These are phyloP conservation scores for Aspergillus puulaauensis DNA, from an alignment of 2,329 filamentous ascomycete species.

Conservation along the genomic window DNA sequence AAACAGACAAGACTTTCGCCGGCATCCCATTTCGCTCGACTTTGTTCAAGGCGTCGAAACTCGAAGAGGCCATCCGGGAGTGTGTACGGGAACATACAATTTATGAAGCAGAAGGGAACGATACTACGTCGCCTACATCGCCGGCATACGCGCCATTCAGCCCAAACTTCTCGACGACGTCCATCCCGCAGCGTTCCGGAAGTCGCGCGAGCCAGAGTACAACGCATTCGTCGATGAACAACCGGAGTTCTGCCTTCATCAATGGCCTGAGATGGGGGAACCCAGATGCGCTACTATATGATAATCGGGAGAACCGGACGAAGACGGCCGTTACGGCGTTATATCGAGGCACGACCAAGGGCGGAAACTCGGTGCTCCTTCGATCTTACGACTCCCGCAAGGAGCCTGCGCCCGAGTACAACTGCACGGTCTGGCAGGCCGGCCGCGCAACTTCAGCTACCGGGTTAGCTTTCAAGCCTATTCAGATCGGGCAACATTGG, in stretches of 20 bases:
- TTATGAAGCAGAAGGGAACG: slow-evolving; percentile 79
- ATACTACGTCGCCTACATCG: slow-evolving; percentile 52
- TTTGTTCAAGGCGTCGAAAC: slow-evolving; percentile 91
- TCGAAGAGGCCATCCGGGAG: slow-evolving; percentile 90
- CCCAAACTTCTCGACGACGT: slow-evolving; percentile 28
- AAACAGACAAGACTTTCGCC: slow-evolving; percentile 96
- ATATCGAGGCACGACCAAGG: slow-evolving; percentile 76
- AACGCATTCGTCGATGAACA: slow-evolving; percentile 54
- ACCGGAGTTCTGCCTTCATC: slow-evolving; percentile 50
- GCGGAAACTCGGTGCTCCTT: slow-evolving; percentile 69
- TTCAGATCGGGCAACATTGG: slow-evolving; percentile 86
- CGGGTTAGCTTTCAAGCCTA: slow-evolving; percentile 91
- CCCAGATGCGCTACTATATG: slow-evolving; percentile 83
- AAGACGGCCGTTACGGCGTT: slow-evolving; percentile 94
- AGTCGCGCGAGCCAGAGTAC: slow-evolving; percentile 84
- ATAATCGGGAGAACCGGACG: slow-evolving; percentile 78
- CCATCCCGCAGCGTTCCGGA: slow-evolving; percentile 57
- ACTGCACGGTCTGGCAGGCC: slow-evolving; percentile 96
- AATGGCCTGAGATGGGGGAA: slow-evolving; percentile 66
- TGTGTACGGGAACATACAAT: slow-evolving; percentile 84
- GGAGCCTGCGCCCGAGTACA: slow-evolving; percentile 85
- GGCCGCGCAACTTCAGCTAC: slow-evolving; percentile 92
- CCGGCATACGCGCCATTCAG: slow-evolving; percentile 50
- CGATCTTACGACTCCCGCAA: slow-evolving; percentile 94
- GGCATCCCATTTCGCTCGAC: slow-evolving; percentile 94